A percentile compares a stretch with the other conserved stretches of the same genome.
phyloP scores from a whole-genome alignment of 371 early-diverging fungal genomes.

The Apophysomyces ossiformis region DNA sequence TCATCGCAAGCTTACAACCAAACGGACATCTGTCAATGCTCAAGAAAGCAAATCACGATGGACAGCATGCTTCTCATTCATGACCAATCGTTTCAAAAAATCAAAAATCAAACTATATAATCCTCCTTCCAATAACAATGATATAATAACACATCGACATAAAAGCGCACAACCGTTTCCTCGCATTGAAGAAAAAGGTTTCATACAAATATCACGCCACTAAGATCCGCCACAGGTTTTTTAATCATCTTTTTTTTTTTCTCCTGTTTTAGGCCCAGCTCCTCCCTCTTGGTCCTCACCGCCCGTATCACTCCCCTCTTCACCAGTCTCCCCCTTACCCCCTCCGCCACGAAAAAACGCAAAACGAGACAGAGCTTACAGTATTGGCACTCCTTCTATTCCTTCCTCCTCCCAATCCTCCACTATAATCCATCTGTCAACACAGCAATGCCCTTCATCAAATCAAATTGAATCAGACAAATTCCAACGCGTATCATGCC shows the following conservation, averaged over 20 bases:
- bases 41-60: background rate
- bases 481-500: background rate
- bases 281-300: background rate
- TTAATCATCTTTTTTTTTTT: background rate
- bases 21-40: background rate
- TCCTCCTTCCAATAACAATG: background rate
- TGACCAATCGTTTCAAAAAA: background rate
- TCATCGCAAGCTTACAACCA: background rate
- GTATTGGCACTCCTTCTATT: background rate
- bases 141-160: background rate
- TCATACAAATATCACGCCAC: slow-evolving; percentile 4
- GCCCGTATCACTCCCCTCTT: background rate
- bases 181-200: slow-evolving; percentile 1
- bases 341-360: slow-evolving; percentile 6
- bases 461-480: background rate
- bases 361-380: background rate
- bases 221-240: background rate
- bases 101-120: slow-evolving; percentile 1
- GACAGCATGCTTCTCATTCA: background rate
- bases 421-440: slow-evolving; percentile 1
- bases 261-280: background rate
- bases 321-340: background rate
- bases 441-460: background rate
- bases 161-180: background rate
- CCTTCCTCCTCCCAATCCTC: background rate